Percentiles rank a stretch among this genome's conserved stretches.
These are phyloP conservation scores for Paecilomyces sp. DNA, from an alignment of 2,329 filamentous ascomycete species.

Conservation along the genomic window DNA sequence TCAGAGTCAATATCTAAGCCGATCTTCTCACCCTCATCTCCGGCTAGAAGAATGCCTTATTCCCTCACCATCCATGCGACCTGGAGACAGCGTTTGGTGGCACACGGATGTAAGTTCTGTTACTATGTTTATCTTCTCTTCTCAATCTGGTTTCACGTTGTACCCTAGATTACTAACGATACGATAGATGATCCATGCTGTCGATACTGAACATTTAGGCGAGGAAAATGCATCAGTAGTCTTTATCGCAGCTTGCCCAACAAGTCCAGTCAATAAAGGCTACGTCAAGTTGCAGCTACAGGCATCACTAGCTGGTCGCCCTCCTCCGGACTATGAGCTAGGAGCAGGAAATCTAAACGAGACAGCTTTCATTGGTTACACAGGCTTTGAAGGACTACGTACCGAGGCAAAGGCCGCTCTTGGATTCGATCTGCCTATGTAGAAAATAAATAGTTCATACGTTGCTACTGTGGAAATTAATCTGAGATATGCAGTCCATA, in stretches of 20 bases:
- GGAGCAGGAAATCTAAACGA: background rate
- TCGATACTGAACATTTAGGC: constrained; percentile 31
- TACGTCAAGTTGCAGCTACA: constrained; percentile 42
- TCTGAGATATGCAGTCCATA: too few relatives aligned
- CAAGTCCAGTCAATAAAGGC: constrained; percentile 19
- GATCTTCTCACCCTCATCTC: constrained; percentile 33
- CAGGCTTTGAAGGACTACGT: constrained; percentile 1
- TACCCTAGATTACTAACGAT: background rate
- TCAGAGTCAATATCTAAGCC: constrained; percentile 25
- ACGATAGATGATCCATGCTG: constrained; percentile 26
- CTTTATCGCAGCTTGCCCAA: constrained; percentile 30
- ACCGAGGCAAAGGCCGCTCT: background rate
- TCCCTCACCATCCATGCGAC: constrained; percentile 28
- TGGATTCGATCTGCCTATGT: background rate
- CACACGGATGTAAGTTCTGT: constrained; percentile 21
- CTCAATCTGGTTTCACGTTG: background rate
- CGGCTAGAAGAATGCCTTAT: constrained; percentile 30
- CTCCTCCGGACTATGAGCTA: constrained; percentile 26
- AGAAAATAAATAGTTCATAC: too few relatives aligned
- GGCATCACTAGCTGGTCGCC: constrained; percentile 46
- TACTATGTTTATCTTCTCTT: background rate
- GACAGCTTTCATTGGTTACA: background rate
- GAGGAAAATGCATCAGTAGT: constrained; percentile 23
- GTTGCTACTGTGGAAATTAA: too few relatives aligned
- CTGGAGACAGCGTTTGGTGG: constrained; percentile 38